These are phyloP conservation scores for Imleria badia DNA, from an alignment of 768 basidiomycete species.

Conservation along the genomic window DNA sequence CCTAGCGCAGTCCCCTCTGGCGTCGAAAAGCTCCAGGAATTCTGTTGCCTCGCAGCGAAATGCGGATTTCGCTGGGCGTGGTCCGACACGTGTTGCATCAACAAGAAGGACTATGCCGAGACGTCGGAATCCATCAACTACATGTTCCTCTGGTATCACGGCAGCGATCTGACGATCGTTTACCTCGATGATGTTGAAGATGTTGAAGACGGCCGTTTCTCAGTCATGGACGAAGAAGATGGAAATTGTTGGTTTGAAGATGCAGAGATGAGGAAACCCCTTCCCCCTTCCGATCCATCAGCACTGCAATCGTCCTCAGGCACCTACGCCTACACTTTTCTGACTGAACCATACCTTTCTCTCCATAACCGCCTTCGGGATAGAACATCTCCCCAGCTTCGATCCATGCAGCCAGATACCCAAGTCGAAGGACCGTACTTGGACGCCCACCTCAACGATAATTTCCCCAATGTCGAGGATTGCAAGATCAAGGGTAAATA, in stretches of 20 bases:
- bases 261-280: constrained; percentile 15
- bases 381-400: background rate
- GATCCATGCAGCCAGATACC: constrained; percentile 15
- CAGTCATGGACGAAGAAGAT: background rate
- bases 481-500: background rate
- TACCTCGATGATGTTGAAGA: constrained; percentile 30
- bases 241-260: constrained; percentile 16
- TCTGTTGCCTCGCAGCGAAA: constrained; percentile 27
- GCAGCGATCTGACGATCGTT: constrained; percentile 28
- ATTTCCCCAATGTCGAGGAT: background rate
- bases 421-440: constrained; percentile 20
- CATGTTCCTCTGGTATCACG: constrained; percentile 31
- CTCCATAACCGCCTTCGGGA: too few species aligned
- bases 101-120: constrained; percentile 24
- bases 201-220: constrained; percentile 15
- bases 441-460: constrained; percentile 6
- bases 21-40: constrained; percentile 26
- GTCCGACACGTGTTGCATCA: constrained; percentile 31
- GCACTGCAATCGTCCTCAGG: too few species aligned
- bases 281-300: constrained; percentile 4
- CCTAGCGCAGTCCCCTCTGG: too few species aligned
- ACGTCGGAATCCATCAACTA: constrained; percentile 29
- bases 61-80: constrained; percentile 33
- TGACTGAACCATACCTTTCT: too few species aligned
- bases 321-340: too few species aligned